Evolutionary conservation across 2,329 filamentous ascomycete genomes (phyloP), one percentile per base, ranked within the genome.

Genomic region (Phoma sp.): DNA sequence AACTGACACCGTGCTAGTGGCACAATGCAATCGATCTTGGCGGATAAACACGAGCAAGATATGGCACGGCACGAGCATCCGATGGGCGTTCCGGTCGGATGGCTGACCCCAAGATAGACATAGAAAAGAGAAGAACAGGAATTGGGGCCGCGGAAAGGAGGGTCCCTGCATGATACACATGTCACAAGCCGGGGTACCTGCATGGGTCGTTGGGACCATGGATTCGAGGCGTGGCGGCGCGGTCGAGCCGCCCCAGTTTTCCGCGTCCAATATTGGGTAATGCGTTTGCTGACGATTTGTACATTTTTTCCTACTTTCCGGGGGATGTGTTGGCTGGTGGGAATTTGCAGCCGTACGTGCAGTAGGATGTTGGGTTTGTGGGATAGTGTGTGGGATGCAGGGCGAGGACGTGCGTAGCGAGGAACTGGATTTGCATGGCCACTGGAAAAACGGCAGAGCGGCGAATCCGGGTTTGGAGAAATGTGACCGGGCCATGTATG

Each of bases 251-350:
- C 43, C 37, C 43, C 38, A 30, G 32, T 38, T 7, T 36, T 38
- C 28, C 21, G 33, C 10, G 26, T 43, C n/a, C 43, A 42, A 20
- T 26, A 33, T n/a, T 47, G 25, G 40, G 17, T 25, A 36, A 42
- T 38, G 12, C 26, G 39, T 54, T 29, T 6, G n/a, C 28, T 45
- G 21, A 17, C 38, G 30, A 10, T 32, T 38, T 43, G 17, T 39
- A 6, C 12, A 10, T 20, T 33, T 4, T 33, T 21, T 5, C 7
- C 12, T 5, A 21, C 5, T 46, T 48, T 36, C 39, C 34, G 26
- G 51, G 38, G 51, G 28, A 43, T 43, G 39, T 54, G 45, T 54
- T 54, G 33, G 51, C 43, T 43, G 45, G 51, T 54, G 51, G 51
- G 48, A 32, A 54, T 48, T 48, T 34, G 45, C 43, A 30, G 15